A percentile compares a stretch with the other conserved stretches of the same genome.
Evolutionary conservation across 1,139 yeast species (phyloP).

Genomic region (Yarrowia galli): DNA sequence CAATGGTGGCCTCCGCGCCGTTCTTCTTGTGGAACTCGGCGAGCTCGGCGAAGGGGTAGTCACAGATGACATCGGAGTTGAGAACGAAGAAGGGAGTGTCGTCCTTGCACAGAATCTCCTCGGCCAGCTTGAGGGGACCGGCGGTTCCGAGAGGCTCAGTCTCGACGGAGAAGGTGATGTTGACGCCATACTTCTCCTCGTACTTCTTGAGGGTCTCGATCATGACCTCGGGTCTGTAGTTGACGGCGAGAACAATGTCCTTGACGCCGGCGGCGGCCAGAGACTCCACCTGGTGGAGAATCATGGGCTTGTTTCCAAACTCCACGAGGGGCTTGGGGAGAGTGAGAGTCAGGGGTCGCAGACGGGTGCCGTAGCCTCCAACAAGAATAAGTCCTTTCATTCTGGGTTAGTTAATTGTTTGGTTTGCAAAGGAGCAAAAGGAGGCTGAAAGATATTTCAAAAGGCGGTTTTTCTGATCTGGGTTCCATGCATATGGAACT

Average conservation of each 20-base stretch:
- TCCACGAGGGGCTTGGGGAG: conserved; percentile 98
- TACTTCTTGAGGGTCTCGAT: conserved; percentile 91
- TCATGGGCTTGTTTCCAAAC: conserved; percentile 93
- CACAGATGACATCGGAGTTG: conserved; percentile 98
- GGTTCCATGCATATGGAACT: conserved; percentile 22
- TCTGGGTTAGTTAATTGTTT: conserved; percentile 41
- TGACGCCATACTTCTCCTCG: conserved; percentile 93
- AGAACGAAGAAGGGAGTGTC: conserved; percentile 95
- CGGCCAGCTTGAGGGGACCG: conserved; percentile 98
- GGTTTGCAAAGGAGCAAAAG: too few species aligned
- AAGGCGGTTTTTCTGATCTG: background rate
- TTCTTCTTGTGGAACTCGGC: conserved; percentile 92
- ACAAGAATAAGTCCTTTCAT: conserved; percentile 99
- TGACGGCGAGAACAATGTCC: conserved; percentile 97
- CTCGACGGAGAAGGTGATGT: conserved; percentile 96
- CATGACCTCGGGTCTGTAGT: conserved; percentile 99
- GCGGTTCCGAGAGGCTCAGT: conserved; percentile 99
- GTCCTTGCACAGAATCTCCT: conserved; percentile 90
- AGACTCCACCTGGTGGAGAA: conserved; percentile 95
- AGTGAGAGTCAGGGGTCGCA: conserved; percentile 97
- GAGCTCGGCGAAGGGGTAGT: conserved; percentile 94
- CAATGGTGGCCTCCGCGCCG: conserved; percentile 98
- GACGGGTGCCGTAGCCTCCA: conserved; percentile 99
- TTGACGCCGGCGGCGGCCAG: conserved; percentile 98
- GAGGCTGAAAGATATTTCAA: too few species aligned